phyloP scores from a whole-genome alignment of 2,329 filamentous ascomycete genomes.

The Colletotrichum sp. region DNA sequence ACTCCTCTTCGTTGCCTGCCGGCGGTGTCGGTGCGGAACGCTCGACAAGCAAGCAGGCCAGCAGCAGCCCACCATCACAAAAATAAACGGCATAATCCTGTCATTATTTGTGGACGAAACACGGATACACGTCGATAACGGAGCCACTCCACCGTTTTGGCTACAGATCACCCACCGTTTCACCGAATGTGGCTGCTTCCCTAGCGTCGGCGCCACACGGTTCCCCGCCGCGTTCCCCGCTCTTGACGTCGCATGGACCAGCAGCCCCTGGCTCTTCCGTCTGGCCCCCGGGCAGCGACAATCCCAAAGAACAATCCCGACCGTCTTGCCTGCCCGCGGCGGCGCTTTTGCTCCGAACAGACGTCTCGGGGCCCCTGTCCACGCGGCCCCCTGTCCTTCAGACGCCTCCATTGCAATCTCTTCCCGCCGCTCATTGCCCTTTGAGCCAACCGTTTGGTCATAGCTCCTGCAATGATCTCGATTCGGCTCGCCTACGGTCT shows the following conservation, averaged over 20 bases:
- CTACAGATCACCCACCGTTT: slow-evolving; percentile 13
- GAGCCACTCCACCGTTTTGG: slow-evolving; percentile 6
- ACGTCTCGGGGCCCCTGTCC: not conserved
- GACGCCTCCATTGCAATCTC: not conserved
- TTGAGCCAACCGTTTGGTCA: not conserved
- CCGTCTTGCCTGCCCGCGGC: not conserved
- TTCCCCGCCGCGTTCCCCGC: slow-evolving; percentile 1
- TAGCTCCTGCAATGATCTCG: not conserved
- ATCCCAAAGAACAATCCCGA: not conserved
- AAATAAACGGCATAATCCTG: not conserved
- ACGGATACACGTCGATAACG: not conserved
- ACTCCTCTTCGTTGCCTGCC: not conserved
- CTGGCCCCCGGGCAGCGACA: not conserved
- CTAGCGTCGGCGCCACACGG: slow-evolving; percentile 11
- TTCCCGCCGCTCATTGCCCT: not conserved
- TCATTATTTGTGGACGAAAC: not conserved
- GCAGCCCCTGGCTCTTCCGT: not conserved
- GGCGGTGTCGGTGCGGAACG: not conserved
- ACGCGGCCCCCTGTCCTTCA: not conserved
- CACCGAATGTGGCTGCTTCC: not conserved
- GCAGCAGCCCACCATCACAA: not conserved
- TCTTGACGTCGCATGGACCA: slow-evolving; percentile 6
- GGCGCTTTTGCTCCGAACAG: slow-evolving; percentile 9
- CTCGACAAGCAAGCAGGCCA: not conserved
- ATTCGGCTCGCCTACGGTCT: not conserved